Conservation (phyloP, 495 filamentous ascomycete species). For the Aspergillus biplanus region DNA sequence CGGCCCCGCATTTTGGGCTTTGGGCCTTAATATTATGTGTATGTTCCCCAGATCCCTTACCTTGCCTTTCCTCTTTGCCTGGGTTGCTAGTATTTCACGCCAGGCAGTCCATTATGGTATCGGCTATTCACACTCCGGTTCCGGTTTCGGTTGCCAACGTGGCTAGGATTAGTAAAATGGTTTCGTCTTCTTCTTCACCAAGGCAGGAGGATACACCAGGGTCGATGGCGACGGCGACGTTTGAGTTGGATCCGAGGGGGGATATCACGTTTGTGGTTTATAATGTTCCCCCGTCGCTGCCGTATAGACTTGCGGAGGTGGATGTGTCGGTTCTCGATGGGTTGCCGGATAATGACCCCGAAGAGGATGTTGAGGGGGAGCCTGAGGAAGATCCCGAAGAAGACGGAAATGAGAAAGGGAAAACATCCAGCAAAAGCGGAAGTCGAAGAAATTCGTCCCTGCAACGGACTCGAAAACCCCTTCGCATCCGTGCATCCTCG, state of each 20-base stretch:
- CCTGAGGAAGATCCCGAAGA: background rate
- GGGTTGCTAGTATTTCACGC: too few species aligned
- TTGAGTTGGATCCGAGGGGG: constrained; percentile 1
- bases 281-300: constrained; percentile 1
- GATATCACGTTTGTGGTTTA: background rate
- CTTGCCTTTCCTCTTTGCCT: too few species aligned
- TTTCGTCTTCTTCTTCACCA: too few species aligned
- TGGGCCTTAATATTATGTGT: too few species aligned
- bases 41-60: too few species aligned
- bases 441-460: background rate
- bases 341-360: background rate
- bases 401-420: background rate
- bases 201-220: too few species aligned
- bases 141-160: too few species aligned
- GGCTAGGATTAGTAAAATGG: too few species aligned
- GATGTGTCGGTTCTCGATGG: background rate
- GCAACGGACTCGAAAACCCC: background rate
- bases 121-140: too few species aligned
- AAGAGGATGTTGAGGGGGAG: background rate
- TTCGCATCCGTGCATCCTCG: constrained; percentile 9
- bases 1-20: too few species aligned
- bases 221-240: background rate
- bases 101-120: too few species aligned
- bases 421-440: background rate
- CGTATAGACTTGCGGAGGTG: background rate